Conservation (phyloP, 352 stramenopile species). For the Globisporangium iwayamae region DNA sequence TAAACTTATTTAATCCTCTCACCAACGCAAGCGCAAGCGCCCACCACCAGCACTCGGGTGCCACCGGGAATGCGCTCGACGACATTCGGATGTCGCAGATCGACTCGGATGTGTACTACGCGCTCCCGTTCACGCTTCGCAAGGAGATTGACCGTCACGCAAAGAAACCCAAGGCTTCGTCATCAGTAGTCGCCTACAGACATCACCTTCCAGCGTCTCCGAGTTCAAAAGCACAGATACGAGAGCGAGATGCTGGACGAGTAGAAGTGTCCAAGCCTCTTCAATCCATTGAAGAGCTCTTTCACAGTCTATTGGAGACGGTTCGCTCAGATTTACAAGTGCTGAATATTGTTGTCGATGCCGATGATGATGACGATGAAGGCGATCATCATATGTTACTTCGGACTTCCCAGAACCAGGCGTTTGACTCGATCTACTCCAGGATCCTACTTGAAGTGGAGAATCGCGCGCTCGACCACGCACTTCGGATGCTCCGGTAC, state of each 20-base stretch:
- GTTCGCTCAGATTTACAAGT: slow-evolving; percentile 16
- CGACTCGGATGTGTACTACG: slow-evolving; percentile 71
- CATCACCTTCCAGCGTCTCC: neutral
- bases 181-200: neutral
- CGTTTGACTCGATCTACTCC: slow-evolving; percentile 75
- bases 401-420: slow-evolving; percentile 11
- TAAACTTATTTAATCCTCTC: slow-evolving; percentile 33
- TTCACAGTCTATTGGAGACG: slow-evolving; percentile 22
- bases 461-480: slow-evolving; percentile 44
- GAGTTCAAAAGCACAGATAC: slow-evolving; percentile 11
- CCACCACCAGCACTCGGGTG: neutral
- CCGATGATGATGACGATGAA: neutral
- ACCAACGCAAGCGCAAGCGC: slow-evolving; percentile 4
- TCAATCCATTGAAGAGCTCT: slow-evolving; percentile 56
- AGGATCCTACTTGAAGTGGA: slow-evolving; percentile 74
- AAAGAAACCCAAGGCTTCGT: slow-evolving; percentile 32
- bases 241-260: slow-evolving; percentile 1
- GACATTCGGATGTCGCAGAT: slow-evolving; percentile 79
- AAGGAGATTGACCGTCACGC: slow-evolving; percentile 67
- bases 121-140: slow-evolving; percentile 59
- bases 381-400: neutral
- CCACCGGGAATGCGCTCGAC: slow-evolving; percentile 36
- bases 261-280: slow-evolving; percentile 15
- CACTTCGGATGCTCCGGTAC: slow-evolving; percentile 67
- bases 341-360: slow-evolving; percentile 1